Evolutionary conservation across 257 asterid species (phyloP).

Genomic region (Solanum pinnatisectum): DNA sequence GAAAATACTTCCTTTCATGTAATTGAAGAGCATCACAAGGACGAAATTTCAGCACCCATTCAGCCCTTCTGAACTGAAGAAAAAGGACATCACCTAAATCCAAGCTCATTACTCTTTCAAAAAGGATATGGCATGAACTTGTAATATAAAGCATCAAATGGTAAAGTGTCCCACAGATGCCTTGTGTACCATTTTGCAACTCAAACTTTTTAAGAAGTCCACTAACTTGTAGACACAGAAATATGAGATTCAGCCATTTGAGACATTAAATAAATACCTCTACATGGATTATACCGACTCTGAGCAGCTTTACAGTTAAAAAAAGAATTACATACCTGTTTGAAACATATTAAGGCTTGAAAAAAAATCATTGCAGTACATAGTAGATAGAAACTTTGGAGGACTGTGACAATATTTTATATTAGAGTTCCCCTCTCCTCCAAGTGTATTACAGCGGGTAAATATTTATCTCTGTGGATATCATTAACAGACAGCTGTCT

Average conservation of each 20-base stretch:
- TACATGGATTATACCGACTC: background rate
- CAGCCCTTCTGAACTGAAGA: background rate
- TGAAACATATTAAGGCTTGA: background rate
- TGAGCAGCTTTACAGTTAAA: background rate
- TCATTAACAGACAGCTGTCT: background rate
- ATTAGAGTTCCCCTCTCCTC: background rate
- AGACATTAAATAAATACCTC: background rate
- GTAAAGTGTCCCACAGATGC: background rate
- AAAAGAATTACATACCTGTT: background rate
- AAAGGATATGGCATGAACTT: background rate
- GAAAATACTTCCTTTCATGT: background rate
- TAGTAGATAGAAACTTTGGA: background rate
- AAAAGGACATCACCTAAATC: background rate
- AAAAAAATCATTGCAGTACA: background rate
- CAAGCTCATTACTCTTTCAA: background rate
- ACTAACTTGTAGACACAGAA: background rate
- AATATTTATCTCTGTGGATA: background rate
- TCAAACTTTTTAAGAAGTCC: background rate
- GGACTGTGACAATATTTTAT: background rate
- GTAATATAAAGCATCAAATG: background rate
- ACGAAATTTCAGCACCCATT: background rate
- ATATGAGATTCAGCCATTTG: background rate
- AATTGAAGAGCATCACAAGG: background rate
- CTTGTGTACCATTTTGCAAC: background rate
- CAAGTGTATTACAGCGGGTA: background rate